Conservation (phyloP, 345 rosid species). For the Linum usitatissimum region DNA sequence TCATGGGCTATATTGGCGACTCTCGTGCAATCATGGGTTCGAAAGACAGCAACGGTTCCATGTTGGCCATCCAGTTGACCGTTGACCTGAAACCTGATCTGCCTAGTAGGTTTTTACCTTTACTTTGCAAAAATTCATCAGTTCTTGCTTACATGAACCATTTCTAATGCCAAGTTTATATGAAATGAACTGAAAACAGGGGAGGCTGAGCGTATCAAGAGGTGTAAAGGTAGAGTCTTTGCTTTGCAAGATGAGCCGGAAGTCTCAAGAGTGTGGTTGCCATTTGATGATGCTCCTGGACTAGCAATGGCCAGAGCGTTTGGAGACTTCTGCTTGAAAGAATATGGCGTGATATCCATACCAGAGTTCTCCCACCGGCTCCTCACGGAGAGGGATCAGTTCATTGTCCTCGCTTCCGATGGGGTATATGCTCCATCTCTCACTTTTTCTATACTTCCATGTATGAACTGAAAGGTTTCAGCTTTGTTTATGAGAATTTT, state of each 20-base stretch:
- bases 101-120: conserved; percentile 50
- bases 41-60: conserved; percentile 48
- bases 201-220: conserved; percentile 87
- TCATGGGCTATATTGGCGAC: conserved; percentile 81
- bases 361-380: conserved; percentile 85
- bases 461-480: background rate
- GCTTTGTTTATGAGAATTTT: background rate
- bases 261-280: conserved; percentile 97
- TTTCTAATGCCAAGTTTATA: background rate
- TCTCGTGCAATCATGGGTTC: conserved; percentile 87
- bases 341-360: conserved; percentile 88
- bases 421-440: conserved; percentile 41
- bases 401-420: conserved; percentile 94
- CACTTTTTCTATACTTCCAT: conserved; percentile 1
- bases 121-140: conserved; percentile 2
- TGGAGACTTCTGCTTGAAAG: conserved; percentile 98
- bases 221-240: conserved; percentile 92
- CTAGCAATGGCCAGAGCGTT: conserved; percentile 99
- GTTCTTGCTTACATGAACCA: background rate
- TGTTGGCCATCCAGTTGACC: conserved; percentile 68
- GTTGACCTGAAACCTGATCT: conserved; percentile 94
- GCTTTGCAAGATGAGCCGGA: conserved; percentile 97
- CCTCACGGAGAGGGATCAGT: conserved; percentile 82
- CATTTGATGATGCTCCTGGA: conserved; percentile 97
- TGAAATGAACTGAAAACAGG: conserved; percentile 24